These are phyloP conservation scores for Nicotiana rustica DNA, from an alignment of 305 asterid species.

Conservation along the genomic window DNA sequence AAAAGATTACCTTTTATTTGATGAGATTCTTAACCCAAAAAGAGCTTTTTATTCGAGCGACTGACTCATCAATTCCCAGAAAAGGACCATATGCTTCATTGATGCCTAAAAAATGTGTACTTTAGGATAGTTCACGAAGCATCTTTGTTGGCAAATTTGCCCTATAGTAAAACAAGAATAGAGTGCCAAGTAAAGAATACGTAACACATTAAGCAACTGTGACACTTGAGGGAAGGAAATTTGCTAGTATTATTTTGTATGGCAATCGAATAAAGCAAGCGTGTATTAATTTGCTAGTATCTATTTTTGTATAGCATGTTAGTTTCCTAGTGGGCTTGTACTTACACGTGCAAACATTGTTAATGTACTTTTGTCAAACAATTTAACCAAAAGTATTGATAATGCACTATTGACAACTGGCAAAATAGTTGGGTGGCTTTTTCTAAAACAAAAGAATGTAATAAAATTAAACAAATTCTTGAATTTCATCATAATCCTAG, in stretches of 20 bases:
- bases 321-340: background rate
- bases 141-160: constrained; percentile 27
- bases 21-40: background rate
- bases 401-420: background rate
- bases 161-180: background rate
- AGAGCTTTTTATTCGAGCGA: background rate
- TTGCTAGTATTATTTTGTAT: background rate
- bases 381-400: background rate
- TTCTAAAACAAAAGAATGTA: no score
- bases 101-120: background rate
- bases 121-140: constrained; percentile 11
- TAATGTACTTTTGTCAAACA: no score
- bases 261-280: background rate
- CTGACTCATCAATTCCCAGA: constrained; percentile 15
- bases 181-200: background rate
- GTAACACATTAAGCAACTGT: constrained; percentile 18
- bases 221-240: constrained; percentile 28
- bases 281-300: background rate
- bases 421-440: background rate
- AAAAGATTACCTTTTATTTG: background rate
- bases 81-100: constrained; percentile 21
- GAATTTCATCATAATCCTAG: no score
- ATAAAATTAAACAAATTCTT: no score
- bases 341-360: background rate
- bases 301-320: background rate